Percentiles rank a stretch among this genome's conserved stretches.
Conservation (phyloP, 176 grass and related monocot genomes). For the Ensete ventricosum region DNA sequence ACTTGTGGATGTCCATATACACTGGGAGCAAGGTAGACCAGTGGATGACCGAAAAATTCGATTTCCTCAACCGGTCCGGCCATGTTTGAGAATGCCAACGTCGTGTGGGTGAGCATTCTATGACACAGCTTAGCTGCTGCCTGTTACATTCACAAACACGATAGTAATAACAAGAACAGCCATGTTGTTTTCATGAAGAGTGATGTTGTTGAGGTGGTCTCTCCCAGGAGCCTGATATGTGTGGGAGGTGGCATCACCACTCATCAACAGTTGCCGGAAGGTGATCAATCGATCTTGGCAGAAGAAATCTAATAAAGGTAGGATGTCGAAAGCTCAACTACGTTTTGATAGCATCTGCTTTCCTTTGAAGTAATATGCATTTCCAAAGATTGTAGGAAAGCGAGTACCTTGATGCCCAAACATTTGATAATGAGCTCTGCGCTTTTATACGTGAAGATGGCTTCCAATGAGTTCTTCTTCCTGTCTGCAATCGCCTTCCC, state of each 20-base stretch:
- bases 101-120: constrained; percentile 10
- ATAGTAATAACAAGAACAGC: neutral
- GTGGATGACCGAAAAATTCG: constrained; percentile 8
- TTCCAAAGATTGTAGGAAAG: neutral
- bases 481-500: constrained; percentile 47
- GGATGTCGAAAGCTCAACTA: no score
- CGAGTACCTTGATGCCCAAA: constrained; percentile 60
- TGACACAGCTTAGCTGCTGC: constrained; percentile 4
- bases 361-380: no score
- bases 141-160: neutral
- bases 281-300: no score
- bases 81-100: constrained; percentile 10
- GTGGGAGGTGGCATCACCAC: no score
- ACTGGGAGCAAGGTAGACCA: constrained; percentile 14
- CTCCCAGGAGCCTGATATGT: no score
- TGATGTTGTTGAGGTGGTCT: no score
- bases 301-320: no score
- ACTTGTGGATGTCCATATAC: constrained; percentile 6
- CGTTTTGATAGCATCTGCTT: no score
- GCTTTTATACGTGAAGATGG: constrained; percentile 56
- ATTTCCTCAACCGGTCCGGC: constrained; percentile 11
- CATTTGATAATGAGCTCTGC: constrained; percentile 59
- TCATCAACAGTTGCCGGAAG: no score
- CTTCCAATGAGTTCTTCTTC: constrained; percentile 75
- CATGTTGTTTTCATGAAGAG: no score